Base-by-base conservation (phyloP, 1,284 basidiomycete species). In the Amylostereum areolatum region DNA sequence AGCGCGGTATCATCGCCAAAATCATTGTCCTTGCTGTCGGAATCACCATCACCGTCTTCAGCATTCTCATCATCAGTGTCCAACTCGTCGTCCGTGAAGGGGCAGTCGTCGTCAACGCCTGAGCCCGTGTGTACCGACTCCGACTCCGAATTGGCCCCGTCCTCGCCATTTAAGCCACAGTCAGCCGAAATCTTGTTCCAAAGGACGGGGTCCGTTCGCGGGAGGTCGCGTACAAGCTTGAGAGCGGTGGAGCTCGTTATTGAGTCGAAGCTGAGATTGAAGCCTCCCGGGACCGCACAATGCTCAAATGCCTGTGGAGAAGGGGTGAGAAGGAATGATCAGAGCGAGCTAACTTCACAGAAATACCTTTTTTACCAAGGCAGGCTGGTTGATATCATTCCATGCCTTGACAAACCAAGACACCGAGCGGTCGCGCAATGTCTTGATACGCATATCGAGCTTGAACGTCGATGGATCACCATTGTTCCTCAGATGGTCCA, bases 391-490 rank as follows among this genome's bases (percentile, higher is more conserved):
- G 18, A 60, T 51, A 3, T 41, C 52, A 5, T 52, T 42, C 43
- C 49, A 59, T 0, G 49, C 56, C 31, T 46, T 40, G 0, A 62
- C 48, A 27, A 60, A 30, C 56, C 59, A 60, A 10, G 29, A 9
- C 1, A 62, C 56, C 3, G 46, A 52, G n/a, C 55, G 53, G 31
- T 58, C 34, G 3, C 57, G 47, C 12, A 62, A 33, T 10, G 46
- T 40, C 4, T 30, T 36, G n/a, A 57, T 43, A 2, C 25, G 31
- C 7, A 34, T 56, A 27, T 58, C 50, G 18, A 59, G 47, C 24
- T 48, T 35, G 33, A 63, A 43, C 9, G 48, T 30, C 6, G 45
- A 35, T 6, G 58, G 40, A 7, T 28, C 32, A 1, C 36, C 46
- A 1, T 52, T 57, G 7, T 30, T 8, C 6, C 45, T 12, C 3